These are phyloP conservation scores for maize (Zea mays) DNA, from an alignment of 176 grass and related monocot species.

Conservation along the genomic window DNA sequence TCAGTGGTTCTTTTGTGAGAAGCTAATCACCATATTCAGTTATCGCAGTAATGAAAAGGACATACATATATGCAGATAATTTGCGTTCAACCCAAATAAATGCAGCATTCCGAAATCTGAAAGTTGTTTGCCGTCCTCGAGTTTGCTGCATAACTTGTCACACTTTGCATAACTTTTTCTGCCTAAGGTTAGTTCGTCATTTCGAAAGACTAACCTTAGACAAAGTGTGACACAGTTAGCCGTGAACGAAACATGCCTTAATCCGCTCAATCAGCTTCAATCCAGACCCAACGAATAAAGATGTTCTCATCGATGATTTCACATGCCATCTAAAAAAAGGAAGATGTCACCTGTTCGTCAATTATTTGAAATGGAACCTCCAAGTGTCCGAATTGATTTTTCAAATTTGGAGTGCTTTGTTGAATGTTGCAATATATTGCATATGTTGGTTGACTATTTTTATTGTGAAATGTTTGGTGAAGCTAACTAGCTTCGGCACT, in stretches of 20 bases:
- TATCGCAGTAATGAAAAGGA: not conserved
- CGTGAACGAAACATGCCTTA: too few species aligned
- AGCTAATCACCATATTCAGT: not conserved
- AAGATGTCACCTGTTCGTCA: conserved; percentile 55
- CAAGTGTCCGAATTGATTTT: conserved; percentile 7
- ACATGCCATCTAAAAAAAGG: conserved; percentile 94
- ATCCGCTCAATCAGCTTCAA: too few species aligned
- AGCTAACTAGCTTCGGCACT: too few species aligned
- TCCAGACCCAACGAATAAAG: conserved; percentile 27
- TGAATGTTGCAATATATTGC: conserved; percentile 10
- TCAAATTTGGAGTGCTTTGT: not conserved
- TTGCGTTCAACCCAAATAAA: conserved; percentile 90
- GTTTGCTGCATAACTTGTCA: not conserved
- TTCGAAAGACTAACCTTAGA: too few species aligned
- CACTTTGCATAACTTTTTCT: too few species aligned
- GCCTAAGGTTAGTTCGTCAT: too few species aligned
- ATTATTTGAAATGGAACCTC: not conserved
- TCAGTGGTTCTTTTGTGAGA: not conserved
- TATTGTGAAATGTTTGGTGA: not conserved
- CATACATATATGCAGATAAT: conserved; percentile 58
- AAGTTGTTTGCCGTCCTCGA: conserved; percentile 68
- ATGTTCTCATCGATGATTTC: conserved; percentile 98
- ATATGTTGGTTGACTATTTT: not conserved
- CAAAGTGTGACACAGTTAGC: too few species aligned
- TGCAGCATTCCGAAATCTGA: conserved; percentile 66